phyloP scores from a whole-genome alignment of 1,284 basidiomycete species.

The Sporisorium graminicola region DNA sequence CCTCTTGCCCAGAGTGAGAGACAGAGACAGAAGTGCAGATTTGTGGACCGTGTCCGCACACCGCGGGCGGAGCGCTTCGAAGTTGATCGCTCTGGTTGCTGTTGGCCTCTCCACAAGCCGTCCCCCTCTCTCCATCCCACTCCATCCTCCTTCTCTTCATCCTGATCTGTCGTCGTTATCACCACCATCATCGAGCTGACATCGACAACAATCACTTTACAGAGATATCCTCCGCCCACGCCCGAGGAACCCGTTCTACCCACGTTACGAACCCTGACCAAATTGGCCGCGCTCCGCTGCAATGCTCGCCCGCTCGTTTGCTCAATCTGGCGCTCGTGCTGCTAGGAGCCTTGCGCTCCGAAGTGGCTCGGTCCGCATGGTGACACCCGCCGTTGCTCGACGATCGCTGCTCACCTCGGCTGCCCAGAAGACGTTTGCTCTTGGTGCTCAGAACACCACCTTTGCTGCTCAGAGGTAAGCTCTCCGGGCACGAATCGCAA shows the following conservation, averaged over 20 bases:
- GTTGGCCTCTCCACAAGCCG: constrained; percentile 19
- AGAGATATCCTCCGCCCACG: background rate
- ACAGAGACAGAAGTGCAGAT: background rate
- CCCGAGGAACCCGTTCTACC: background rate
- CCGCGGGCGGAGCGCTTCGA: background rate
- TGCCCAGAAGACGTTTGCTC: constrained; percentile 24
- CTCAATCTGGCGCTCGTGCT: constrained; percentile 43
- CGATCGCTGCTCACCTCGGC: constrained; percentile 43
- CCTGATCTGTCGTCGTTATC: background rate
- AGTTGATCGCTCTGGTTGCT: background rate
- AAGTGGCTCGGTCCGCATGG: constrained; percentile 42
- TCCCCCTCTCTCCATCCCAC: constrained; percentile 1
- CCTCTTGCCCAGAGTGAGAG: background rate
- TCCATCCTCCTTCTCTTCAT: constrained; percentile 1
- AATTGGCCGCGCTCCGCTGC: background rate
- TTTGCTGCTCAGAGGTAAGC: constrained; percentile 43
- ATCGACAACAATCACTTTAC: background rate
- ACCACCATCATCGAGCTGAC: background rate
- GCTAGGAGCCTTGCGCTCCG: constrained; percentile 43
- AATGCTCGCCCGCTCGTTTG: constrained; percentile 44
- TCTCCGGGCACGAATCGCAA: background rate
- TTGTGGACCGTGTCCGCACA: constrained; percentile 6
- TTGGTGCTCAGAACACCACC: constrained; percentile 33
- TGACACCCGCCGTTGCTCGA: constrained; percentile 46
- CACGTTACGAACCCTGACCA: background rate